Evolutionary conservation across 148 eudicot genomes (phyloP).

Genomic region (Chenopodium formosanum): DNA sequence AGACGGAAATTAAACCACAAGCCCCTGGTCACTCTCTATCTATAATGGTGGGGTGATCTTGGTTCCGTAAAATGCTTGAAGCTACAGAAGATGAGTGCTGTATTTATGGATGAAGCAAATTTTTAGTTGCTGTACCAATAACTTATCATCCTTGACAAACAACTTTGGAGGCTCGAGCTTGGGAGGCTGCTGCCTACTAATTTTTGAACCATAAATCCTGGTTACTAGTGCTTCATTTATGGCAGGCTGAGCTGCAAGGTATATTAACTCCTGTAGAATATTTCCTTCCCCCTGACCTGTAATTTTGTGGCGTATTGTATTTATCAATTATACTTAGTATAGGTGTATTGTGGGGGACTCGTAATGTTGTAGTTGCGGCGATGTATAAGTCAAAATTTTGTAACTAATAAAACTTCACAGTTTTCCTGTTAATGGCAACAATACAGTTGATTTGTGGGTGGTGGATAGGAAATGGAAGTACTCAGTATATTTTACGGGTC

Average conservation of each 20-base stretch:
- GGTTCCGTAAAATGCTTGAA: constrained; percentile 4
- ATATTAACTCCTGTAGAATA: neutral
- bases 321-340: neutral
- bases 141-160: constrained; percentile 5
- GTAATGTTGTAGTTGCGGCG: constrained; percentile 6
- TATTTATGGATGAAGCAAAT: neutral
- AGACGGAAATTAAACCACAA: neutral
- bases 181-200: constrained; percentile 18
- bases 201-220: neutral
- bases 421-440: constrained; percentile 2
- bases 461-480: too few species aligned
- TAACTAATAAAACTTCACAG: neutral
- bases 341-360: constrained; percentile 5
- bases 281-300: neutral
- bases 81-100: constrained; percentile 13
- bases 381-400: neutral
- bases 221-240: neutral
- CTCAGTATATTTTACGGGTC: too few species aligned
- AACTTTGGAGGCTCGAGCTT: neutral
- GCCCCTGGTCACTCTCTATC: constrained; percentile 12
- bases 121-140: neutral
- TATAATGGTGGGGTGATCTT: constrained; percentile 15
- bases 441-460: too few species aligned
- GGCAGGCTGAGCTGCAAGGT: constrained; percentile 23
- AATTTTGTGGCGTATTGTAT: constrained; percentile 6